Base-by-base conservation (phyloP, 306 rosid species). In the Morella rubra region DNA sequence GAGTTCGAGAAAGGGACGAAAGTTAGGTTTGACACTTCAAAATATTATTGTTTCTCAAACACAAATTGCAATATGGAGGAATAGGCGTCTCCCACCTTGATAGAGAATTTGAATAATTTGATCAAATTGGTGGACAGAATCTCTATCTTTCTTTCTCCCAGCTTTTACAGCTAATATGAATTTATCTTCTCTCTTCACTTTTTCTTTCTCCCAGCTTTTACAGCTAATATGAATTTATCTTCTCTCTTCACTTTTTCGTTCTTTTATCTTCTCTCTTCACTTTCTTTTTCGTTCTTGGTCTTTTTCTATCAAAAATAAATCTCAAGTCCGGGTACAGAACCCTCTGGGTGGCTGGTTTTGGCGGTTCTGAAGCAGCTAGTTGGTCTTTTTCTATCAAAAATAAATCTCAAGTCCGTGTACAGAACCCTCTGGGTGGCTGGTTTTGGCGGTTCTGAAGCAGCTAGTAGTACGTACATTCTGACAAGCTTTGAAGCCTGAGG, bases 21-120 rank as follows among this genome's bases (percentile, higher is more conserved):
- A 69, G 76, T 55, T 77, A 27, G 71, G 89, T 65, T 2, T 80
- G 81, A 72, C 59, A 47, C 84, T 79, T 76, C 18, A 69, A 58
- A 61, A 41, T 74, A 53, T 62, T 76, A 49, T 64, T 53, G 42
- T 45, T 78, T 74, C 16, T 42, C 62, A 77, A 82, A 61, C 52
- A 74, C 83, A 81, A 77, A 74, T 69, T 77, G 84, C 81, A 86
- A 71, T 74, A 78, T 70, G 85, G 83, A 86, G 80, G 83, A 80
- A 79, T 76, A 85, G 81, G 73, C 71, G 77, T 86, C 84, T 20
- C 86, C 86, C 84, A 84, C 80, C 81, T 76, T 75, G 84, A 82
- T 64, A 80, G 78, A 79, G 93, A 89, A 90, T 86, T 87, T 86
- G 93, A 87, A 90, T 87, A 84, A 87, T 85, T 66, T 73, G 74